Evolutionary conservation across 116 monocot species (phyloP).

Genomic region (Cymodocea nodosa): DNA sequence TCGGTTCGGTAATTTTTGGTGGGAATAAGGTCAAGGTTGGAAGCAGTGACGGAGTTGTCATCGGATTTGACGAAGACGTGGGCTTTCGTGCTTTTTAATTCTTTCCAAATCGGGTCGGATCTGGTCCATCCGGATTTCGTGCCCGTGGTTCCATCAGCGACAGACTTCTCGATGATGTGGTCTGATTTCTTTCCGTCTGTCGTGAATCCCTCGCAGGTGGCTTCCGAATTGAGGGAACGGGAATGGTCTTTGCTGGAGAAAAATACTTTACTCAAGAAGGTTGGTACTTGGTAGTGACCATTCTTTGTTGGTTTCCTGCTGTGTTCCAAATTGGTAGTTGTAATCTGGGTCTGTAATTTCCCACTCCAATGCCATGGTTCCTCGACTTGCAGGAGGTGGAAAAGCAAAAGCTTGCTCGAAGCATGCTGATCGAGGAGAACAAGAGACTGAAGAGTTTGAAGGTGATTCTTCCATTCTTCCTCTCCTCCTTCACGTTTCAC

Average conservation of each 20-base stretch:
- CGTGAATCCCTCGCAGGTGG: not conserved
- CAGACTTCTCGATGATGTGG: not conserved
- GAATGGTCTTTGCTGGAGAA: conserved; percentile 4
- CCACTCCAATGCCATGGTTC: not conserved
- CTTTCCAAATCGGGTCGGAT: not conserved
- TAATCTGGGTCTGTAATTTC: not conserved
- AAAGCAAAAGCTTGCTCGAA: not conserved
- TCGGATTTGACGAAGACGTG: no score
- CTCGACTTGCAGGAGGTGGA: not conserved
- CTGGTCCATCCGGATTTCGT: not conserved
- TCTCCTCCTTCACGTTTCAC: not conserved
- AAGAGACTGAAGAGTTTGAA: conserved; percentile 4
- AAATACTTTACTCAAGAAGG: conserved; percentile 1
- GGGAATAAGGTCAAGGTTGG: not conserved
- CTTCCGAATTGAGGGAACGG: not conserved
- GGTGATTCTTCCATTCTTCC: conserved; percentile 1
- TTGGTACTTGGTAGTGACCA: no score
- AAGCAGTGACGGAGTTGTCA: no score
- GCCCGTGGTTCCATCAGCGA: not conserved
- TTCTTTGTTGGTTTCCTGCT: not conserved
- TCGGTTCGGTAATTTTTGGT: not conserved
- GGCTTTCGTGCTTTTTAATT: not conserved
- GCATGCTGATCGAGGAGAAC: conserved; percentile 1
- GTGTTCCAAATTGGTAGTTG: not conserved
- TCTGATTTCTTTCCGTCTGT: not conserved